These are phyloP conservation scores for Phaseolus coccineus DNA, from an alignment of 331 rosid species.

Conservation along the genomic window DNA sequence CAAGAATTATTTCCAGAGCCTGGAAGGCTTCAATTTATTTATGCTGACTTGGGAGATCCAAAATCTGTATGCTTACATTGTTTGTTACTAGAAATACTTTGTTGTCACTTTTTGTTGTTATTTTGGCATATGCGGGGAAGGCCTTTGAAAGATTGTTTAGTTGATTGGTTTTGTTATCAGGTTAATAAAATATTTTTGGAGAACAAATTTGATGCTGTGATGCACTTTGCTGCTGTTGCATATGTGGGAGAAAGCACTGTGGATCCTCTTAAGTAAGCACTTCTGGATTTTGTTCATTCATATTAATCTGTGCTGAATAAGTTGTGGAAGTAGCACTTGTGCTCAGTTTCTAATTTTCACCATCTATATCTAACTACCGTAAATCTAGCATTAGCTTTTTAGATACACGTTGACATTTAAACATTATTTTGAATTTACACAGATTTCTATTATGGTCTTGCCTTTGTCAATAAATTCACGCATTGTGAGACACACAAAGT, in stretches of 20 bases:
- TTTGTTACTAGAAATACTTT: conserved; percentile 32
- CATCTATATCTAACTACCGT: conserved; percentile 18
- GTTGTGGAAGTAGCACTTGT: conserved; percentile 24
- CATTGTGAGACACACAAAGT: not conserved
- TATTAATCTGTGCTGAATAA: conserved; percentile 36
- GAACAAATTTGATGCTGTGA: conserved; percentile 92
- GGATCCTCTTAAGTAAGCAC: conserved; percentile 88
- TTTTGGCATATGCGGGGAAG: conserved; percentile 12
- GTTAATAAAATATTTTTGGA: conserved; percentile 81
- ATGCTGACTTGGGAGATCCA: conserved; percentile 89
- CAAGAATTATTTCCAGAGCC: conserved; percentile 82
- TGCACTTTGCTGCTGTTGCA: conserved; percentile 98
- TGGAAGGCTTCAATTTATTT: conserved; percentile 94
- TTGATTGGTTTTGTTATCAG: conserved; percentile 62
- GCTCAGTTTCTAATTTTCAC: conserved; percentile 23
- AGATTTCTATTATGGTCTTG: not conserved
- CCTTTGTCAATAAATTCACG: conserved; percentile 3
- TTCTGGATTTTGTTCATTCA: conserved; percentile 16
- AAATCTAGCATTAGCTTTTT: conserved; percentile 8
- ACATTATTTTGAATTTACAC: not conserved
- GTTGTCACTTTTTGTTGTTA: not conserved
- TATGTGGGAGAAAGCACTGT: conserved; percentile 97
- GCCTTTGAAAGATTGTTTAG: conserved; percentile 39
- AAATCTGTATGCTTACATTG: conserved; percentile 66
- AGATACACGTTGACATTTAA: not conserved